Evolutionary conservation across 106 monocot species (phyloP), one percentile per base, ranked within the genome.

Genomic region (Dioscorea zingiberensis): DNA sequence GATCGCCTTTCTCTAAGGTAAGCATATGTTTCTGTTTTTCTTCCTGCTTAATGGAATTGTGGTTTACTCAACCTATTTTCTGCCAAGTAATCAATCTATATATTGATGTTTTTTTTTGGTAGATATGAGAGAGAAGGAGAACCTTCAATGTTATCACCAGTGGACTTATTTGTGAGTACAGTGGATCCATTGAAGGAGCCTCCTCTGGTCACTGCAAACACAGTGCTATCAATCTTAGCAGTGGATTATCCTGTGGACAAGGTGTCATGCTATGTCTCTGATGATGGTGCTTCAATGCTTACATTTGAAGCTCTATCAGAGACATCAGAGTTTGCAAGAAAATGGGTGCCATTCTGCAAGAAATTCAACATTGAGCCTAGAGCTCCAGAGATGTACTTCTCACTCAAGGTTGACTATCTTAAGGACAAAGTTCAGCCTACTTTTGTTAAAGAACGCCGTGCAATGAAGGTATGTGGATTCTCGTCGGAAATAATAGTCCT

Each of bases 321-420:
- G 29, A 83, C 94, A 7, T 90, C 94, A 11, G 94, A 94, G 59
- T 97, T 97, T 25, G 95, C 95, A 25, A 64, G 91, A 16, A 85
- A 85, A 65, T 97, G 95, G 95, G 95, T 91, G 28, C 95, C 95
- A 3, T 97, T 97, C 75, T 97, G 95, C 70, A 97, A 97, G 79
- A 91, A 86, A 54, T 97, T 91, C 77, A 67, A 11, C 47, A 91
- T 97, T 17, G 95, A 97, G 74, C 95, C 95, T 4, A 75, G 95
- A 15, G 91, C 95, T 0, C 95, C 95, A 3, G 95, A 97, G 75
- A 78, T 91, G 77, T 97, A 97, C 83, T 97, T 97, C 88, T 81
- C 85, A 7, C 64, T 60, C 55, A 97, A 97, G 63, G 70, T 97
- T 14, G 95, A 97, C 49, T 97, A 91, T 67, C 83, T 91, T 66